phyloP scores from a whole-genome alignment of 495 filamentous ascomycete species.

The Bombardia bombarda region DNA sequence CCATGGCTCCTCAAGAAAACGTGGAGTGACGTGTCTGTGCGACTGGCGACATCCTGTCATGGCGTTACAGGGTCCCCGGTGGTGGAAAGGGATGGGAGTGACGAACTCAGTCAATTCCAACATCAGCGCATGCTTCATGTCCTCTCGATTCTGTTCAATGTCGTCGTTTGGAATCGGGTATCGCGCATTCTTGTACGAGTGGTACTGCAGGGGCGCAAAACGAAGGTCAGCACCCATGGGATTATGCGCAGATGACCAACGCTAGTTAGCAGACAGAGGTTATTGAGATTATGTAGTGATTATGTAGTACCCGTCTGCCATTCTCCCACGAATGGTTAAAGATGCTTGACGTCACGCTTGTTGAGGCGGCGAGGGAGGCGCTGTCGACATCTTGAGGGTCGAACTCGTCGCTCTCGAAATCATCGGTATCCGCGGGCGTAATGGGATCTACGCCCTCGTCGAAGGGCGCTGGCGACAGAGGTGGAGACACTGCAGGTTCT shows the following conservation, averaged over 20 bases:
- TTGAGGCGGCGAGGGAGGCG: conserved; percentile 14
- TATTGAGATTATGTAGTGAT: no score
- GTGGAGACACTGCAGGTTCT: no score
- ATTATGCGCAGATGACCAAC: neutral
- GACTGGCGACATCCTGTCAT: no score
- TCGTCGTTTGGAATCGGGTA: conserved; percentile 50
- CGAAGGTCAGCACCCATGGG: conserved; percentile 6
- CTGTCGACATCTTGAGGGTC: conserved; percentile 11
- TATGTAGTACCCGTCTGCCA: conserved; percentile 48
- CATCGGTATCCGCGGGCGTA: conserved; percentile 1
- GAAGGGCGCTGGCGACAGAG: no score
- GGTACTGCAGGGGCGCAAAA: conserved; percentile 28
- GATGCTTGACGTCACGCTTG: conserved; percentile 31
- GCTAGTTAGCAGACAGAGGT: no score
- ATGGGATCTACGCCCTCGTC: no score
- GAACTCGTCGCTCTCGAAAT: conserved; percentile 11
- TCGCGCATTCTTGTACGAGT: conserved; percentile 46
- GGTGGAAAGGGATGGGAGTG: no score
- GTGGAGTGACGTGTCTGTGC: no score
- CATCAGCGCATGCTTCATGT: conserved; percentile 32
- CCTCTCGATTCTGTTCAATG: conserved; percentile 35
- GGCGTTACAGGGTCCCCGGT: no score
- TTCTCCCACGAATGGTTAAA: conserved; percentile 40
- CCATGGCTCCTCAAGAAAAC: no score
- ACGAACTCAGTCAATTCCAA: conserved; percentile 20